Base-by-base conservation (phyloP, 2,329 filamentous ascomycete species). In the Claviceps fusiformis region DNA sequence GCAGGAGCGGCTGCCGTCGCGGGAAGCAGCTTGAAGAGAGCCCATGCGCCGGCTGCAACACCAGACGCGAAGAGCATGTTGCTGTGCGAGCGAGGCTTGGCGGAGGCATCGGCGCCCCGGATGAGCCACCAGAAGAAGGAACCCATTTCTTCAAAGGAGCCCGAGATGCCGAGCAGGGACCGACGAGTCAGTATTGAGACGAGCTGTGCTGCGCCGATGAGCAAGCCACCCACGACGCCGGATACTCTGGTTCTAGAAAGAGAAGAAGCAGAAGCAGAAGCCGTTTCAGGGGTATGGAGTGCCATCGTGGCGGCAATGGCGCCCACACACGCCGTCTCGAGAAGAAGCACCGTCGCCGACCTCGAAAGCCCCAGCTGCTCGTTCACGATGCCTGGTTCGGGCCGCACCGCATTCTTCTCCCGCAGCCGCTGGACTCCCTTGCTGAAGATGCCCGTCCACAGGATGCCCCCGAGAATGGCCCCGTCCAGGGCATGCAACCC, bases 131-230 rank as follows among this genome's bases (percentile, higher is more conserved):
- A 76, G 58, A 83, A 71, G 59, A 75, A 73, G 54, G 75, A 74
- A 9, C 81, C 82, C 5, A 77, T 59, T 61, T 86, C 81, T 61
- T 85, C 80, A 60, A 81, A 86, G 0, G 77, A 77, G 1, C 72
- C 73, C 3, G 82, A 86, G 2, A 82, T 77, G 6, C 83, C 83
- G 3, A 87, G 65, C 56, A 83, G 72, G 45, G 73, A 70, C 27
- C 72, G 72, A 29, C 81, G 76, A 39, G 76, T 62, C 11, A 79
- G 56, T 0, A 85, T 65, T 0, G 80, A 83, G 4, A 77, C 64
- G 8, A 80, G 67, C 65, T 87, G 83, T 0, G 80, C 75, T 1
- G 71, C 62, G 1, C 79, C 81, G 56, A 87, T 79, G 55, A 80
- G 64, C 29, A 83, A 61, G 2, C 83, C 83, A 29, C 82, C 81